Conservation (phyloP, 495 filamentous ascomycete species). For the Podospora bellae-mahoneyi region DNA sequence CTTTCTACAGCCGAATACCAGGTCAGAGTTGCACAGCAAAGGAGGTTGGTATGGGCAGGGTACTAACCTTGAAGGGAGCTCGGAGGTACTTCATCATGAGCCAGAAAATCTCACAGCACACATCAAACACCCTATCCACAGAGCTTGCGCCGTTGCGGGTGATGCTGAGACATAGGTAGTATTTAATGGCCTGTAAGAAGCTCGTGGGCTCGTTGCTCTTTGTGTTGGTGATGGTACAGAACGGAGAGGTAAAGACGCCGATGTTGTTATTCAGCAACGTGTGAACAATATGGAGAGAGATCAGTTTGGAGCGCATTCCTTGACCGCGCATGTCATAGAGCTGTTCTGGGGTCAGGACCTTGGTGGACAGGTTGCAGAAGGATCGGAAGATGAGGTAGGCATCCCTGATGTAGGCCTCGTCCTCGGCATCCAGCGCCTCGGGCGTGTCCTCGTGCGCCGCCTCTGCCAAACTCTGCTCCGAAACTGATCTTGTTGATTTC, state of each 20-base stretch:
- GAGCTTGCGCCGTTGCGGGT: constrained; percentile 93
- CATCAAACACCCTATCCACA: constrained; percentile 86
- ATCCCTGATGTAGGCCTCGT: constrained; percentile 94
- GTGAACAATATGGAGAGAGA: constrained; percentile 91
- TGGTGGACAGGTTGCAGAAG: constrained; percentile 96
- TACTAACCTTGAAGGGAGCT: constrained; percentile 79
- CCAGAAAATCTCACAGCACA: constrained; percentile 97
- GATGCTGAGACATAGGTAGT: constrained; percentile 89
- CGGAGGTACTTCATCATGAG: constrained; percentile 91
- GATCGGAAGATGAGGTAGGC: constrained; percentile 96
- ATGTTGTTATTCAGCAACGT: constrained; percentile 91
- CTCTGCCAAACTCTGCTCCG: constrained; percentile 49
- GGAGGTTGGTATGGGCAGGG: not conserved
- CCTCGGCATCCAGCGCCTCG: constrained; percentile 77
- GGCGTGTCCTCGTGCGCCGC: constrained; percentile 47
- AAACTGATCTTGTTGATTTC: constrained; percentile 56
- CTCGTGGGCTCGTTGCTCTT: constrained; percentile 79
- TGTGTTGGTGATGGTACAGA: constrained; percentile 84
- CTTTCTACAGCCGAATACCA: constrained; percentile 58
- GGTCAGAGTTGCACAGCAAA: not conserved
- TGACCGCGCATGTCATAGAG: constrained; percentile 88
- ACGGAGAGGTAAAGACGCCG: constrained; percentile 78
- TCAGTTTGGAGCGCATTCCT: constrained; percentile 93
- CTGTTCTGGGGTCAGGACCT: constrained; percentile 81
- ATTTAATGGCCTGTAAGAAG: constrained; percentile 93